These are phyloP conservation scores for Camelina sativa DNA, from an alignment of 345 rosid species.

Conservation along the genomic window DNA sequence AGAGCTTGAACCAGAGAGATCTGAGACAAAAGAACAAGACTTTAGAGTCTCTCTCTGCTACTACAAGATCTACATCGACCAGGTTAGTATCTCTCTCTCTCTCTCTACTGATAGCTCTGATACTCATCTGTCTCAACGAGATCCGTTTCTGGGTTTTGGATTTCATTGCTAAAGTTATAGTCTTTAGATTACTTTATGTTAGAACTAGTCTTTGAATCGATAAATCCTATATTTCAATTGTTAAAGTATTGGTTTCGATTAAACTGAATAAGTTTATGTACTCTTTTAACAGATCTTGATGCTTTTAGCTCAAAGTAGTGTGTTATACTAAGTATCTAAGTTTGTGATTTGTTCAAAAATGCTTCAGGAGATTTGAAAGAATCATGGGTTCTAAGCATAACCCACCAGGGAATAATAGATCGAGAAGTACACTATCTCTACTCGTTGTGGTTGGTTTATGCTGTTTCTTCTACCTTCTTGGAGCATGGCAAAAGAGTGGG, in stretches of 20 bases:
- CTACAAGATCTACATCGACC: slow-evolving; percentile 32
- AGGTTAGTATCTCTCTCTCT: slow-evolving; percentile 15
- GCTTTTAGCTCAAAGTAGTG: slow-evolving; percentile 11
- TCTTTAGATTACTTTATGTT: slow-evolving; percentile 6
- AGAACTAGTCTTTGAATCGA: neutral
- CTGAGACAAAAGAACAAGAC: slow-evolving; percentile 2
- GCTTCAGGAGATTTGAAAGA: slow-evolving; percentile 38
- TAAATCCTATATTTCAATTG: slow-evolving; percentile 25
- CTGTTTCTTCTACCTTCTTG: slow-evolving; percentile 87
- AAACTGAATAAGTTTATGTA: neutral
- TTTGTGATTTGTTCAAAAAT: slow-evolving; percentile 5
- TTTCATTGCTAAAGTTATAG: slow-evolving; percentile 20
- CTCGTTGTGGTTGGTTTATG: slow-evolving; percentile 79
- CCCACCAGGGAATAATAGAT: slow-evolving; percentile 51
- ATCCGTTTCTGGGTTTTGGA: slow-evolving; percentile 33
- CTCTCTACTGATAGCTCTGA: neutral
- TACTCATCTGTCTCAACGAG: slow-evolving; percentile 10
- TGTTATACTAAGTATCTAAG: slow-evolving; percentile 1
- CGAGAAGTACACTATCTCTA: slow-evolving; percentile 67
- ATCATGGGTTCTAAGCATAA: slow-evolving; percentile 66
- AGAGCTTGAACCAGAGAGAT: slow-evolving; percentile 29
- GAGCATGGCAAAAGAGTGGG: slow-evolving; percentile 97
- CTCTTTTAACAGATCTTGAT: slow-evolving; percentile 20
- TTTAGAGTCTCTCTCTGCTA: slow-evolving; percentile 19
- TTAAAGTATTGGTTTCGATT: neutral